Evolutionary conservation across 345 rosid species (phyloP).

Genomic region (Isatis tinctoria): DNA sequence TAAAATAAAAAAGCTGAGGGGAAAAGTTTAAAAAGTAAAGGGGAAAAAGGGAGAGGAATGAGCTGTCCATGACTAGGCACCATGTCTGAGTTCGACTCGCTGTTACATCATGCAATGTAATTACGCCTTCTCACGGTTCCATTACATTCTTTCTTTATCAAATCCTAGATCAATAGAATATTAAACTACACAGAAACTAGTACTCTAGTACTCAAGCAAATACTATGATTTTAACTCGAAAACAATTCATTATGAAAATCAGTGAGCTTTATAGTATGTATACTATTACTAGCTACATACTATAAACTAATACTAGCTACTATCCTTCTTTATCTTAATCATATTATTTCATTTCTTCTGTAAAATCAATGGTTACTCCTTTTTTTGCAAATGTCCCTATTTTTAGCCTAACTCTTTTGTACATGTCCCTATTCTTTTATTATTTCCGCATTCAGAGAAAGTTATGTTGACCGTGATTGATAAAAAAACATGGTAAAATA

Average conservation of each 20-base stretch:
- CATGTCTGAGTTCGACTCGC: constrained; percentile 6
- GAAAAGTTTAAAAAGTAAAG: neutral
- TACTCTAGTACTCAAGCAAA: neutral
- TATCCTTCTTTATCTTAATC: neutral
- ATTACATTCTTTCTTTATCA: no score
- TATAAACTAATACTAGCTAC: neutral
- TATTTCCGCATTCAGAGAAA: no score
- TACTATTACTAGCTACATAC: neutral
- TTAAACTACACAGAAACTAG: neutral
- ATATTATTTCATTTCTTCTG: neutral
- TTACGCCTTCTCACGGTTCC: constrained; percentile 4
- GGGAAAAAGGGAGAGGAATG: neutral
- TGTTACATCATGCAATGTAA: constrained; percentile 4
- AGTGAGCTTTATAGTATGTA: neutral
- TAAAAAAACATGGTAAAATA: neutral
- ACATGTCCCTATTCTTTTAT: neutral
- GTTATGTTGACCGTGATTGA: no score
- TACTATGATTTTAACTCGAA: neutral
- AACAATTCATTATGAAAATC: no score
- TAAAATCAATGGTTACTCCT: neutral
- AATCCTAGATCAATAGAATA: neutral
- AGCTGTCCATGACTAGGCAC: constrained; percentile 11
- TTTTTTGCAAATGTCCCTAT: constrained; percentile 15
- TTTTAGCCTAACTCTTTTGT: constrained; percentile 10
- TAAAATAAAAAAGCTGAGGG: neutral